Percentiles rank a stretch among this genome's conserved stretches.
phyloP scores from a whole-genome alignment of 345 rosid genomes.

The Clausena lansium region DNA sequence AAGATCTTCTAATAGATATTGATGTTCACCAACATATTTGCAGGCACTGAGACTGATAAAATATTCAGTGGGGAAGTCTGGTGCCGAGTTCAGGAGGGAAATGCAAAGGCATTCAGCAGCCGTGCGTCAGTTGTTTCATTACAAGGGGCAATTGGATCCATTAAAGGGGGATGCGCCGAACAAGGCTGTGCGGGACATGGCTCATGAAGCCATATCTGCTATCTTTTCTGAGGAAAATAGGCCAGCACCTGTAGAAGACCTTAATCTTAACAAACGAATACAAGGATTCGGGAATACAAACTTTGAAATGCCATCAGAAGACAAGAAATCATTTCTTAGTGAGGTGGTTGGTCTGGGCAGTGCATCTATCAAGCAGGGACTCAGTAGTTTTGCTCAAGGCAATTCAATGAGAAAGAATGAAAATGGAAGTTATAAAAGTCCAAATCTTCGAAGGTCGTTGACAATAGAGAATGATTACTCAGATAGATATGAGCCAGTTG shows the following conservation, averaged over 20 bases:
- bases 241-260: slow-evolving; percentile 57
- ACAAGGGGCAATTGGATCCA: slow-evolving; percentile 84
- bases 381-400: slow-evolving; percentile 72
- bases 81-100: slow-evolving; percentile 87
- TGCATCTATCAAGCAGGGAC: slow-evolving; percentile 89
- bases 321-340: slow-evolving; percentile 83
- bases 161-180: slow-evolving; percentile 92
- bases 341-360: slow-evolving; percentile 97
- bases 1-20: slow-evolving; percentile 1
- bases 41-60: slow-evolving; percentile 91
- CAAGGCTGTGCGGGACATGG: slow-evolving; percentile 88
- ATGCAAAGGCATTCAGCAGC: slow-evolving; percentile 90
- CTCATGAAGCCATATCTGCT: slow-evolving; percentile 80
- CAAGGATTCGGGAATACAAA: slow-evolving; percentile 95
- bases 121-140: slow-evolving; percentile 78
- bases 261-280: slow-evolving; percentile 63
- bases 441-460: slow-evolving; percentile 84
- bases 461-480: slow-evolving; percentile 64
- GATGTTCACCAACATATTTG: slow-evolving; percentile 8
- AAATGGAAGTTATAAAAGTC: slow-evolving; percentile 77
- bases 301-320: slow-evolving; percentile 70
- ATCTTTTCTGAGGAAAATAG: slow-evolving; percentile 73
- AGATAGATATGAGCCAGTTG: slow-evolving; percentile 70
- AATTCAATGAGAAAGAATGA: slow-evolving; percentile 63
- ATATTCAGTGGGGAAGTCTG: slow-evolving; percentile 84